Conservation (phyloP, 2,329 filamentous ascomycete species). For the Exophiala calicioides region DNA sequence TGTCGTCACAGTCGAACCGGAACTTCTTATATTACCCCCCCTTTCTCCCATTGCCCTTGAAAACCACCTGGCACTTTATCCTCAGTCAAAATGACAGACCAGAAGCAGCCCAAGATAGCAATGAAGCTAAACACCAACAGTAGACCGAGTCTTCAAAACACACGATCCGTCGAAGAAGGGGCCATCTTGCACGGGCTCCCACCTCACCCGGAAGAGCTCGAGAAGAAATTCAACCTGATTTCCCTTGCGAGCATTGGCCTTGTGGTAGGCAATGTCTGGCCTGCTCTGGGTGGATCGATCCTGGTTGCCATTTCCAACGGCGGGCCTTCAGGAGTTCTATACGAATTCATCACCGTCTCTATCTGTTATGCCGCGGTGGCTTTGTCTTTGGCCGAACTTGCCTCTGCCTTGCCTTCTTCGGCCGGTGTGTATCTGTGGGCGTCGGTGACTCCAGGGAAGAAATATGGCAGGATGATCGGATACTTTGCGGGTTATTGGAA, state of each 20-base stretch:
- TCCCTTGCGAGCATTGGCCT: constrained; percentile 62
- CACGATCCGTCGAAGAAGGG: too few relatives aligned
- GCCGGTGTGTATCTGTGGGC: constrained; percentile 64
- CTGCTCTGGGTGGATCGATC: constrained; percentile 59
- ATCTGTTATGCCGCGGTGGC: constrained; percentile 61
- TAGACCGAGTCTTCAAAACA: too few relatives aligned
- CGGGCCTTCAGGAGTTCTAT: constrained; percentile 62
- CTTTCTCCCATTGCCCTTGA: too few relatives aligned
- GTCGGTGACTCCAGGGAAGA: constrained; percentile 57
- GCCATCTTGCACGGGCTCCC: too few relatives aligned
- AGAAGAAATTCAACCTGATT: constrained; percentile 62
- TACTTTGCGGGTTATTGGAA: constrained; percentile 50
- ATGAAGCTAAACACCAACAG: too few relatives aligned
- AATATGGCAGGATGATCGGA: constrained; percentile 54
- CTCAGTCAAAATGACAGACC: too few relatives aligned
- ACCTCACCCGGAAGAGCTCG: too few relatives aligned
- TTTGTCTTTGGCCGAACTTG: constrained; percentile 61
- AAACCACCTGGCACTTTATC: too few relatives aligned
- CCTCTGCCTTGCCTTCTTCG: constrained; percentile 62
- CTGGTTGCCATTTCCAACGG: constrained; percentile 50
- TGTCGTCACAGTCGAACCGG: too few relatives aligned
- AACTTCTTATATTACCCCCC: too few relatives aligned
- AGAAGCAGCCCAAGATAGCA: too few relatives aligned
- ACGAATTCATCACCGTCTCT: constrained; percentile 57
- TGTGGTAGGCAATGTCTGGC: constrained; percentile 67